Evolutionary conservation across 441 rosid genomes (phyloP).

Genomic region (Jatropha multifida): DNA sequence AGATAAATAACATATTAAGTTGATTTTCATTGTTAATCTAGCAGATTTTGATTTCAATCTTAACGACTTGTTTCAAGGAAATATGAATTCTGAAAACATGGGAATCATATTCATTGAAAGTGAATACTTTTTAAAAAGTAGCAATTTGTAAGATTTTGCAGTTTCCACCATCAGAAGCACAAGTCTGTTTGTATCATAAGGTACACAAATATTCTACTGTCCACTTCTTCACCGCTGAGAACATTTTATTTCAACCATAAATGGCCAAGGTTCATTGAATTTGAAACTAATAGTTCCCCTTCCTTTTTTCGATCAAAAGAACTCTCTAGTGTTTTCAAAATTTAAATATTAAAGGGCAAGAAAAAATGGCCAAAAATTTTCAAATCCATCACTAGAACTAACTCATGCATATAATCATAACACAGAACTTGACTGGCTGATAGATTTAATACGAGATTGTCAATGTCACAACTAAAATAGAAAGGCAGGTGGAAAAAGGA

Average conservation of each 20-base stretch:
- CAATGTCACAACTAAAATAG: conserved; percentile 2
- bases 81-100: neutral
- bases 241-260: neutral
- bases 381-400: neutral
- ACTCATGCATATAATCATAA: neutral
- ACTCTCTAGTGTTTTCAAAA: neutral
- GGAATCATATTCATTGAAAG: neutral
- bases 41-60: neutral
- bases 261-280: neutral
- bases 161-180: neutral
- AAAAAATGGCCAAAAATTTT: neutral
- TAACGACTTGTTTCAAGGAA: neutral
- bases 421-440: neutral
- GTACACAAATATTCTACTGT: neutral
- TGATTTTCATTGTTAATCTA: neutral
- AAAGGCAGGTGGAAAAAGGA: neutral
- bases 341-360: neutral
- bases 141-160: neutral
- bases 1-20: neutral
- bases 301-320: neutral
- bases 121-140: neutral
- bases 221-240: neutral
- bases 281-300: neutral
- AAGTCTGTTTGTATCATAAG: neutral
- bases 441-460: too few species aligned